Evolutionary conservation across 1,284 basidiomycete species (phyloP), one percentile per base, ranked within the genome.

Genomic region (Irpex sp.): DNA sequence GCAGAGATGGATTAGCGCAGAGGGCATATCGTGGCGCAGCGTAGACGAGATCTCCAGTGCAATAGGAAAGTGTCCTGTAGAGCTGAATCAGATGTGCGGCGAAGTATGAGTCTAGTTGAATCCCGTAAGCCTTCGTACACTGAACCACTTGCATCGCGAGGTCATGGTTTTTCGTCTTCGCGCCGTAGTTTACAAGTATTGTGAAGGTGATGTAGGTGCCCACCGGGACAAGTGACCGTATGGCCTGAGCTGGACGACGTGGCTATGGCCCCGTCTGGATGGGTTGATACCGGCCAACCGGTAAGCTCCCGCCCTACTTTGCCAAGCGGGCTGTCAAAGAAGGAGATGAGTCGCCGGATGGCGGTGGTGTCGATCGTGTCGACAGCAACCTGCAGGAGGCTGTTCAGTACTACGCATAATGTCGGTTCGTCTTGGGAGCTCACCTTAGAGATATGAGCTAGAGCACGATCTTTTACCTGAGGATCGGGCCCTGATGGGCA

Each of bases 151-250:
- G 70, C 57, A 83, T 69, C 7, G 83, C 79, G 50, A 77, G 77
- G n/a, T 75, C 63, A 21, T 84, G 72, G 66, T 86, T 79, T 37
- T 74, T 74, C 47, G 75, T 75, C 17, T 68, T 73, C n/a, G 82
- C 80, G 58, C 86, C 72, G 66, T 85, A 79, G 68, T 86, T 82
- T 70, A 91, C 82, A 64, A 90, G 78, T 36, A 88, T 83, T 8
- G 84, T 82, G 74, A 85, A 89, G 1, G 90, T 92, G 8, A 78
- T 61, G 62, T 35, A 83, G 60, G 46, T 39, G 19, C n/a, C 37
- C 21, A 6, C 54, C 17, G 51, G 60, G 47, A 61, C 53, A 26
- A 33, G 53, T 15, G 26, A 19, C 33, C 43, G 37, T 26, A 53
- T 17, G 51, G 39, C 39, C 39, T 17, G 51, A 33, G 58, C 6